Percentiles rank a stretch among this genome's conserved stretches.
These are phyloP conservation scores for Caloboletus firmus DNA, from an alignment of 1,284 basidiomycete species.

Conservation along the genomic window DNA sequence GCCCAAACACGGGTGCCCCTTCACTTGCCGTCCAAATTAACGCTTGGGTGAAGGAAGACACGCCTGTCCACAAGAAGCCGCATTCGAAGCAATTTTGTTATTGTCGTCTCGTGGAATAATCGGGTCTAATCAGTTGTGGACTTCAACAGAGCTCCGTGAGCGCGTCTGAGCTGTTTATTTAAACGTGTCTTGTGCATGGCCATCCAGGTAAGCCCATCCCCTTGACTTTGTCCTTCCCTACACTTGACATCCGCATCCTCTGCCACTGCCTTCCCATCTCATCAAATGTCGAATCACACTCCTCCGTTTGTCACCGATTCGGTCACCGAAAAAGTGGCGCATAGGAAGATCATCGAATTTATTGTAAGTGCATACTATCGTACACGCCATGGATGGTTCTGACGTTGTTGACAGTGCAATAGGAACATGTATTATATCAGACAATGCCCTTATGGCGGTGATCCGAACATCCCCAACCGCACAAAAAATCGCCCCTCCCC, in stretches of 20 bases:
- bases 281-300: not conserved
- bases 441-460: not conserved
- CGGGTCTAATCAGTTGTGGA: not conserved
- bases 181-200: not conserved
- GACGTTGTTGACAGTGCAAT: not conserved
- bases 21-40: too few relatives aligned
- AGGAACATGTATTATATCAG: not conserved
- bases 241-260: not conserved
- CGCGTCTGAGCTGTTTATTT: not conserved
- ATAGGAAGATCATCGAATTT: not conserved
- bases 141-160: not conserved
- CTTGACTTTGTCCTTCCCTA: not conserved
- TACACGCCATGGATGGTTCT: not conserved
- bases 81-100: not conserved
- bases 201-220: not conserved
- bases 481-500: not conserved
- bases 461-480: not conserved
- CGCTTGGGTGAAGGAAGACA: too few relatives aligned
- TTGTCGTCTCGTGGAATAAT: not conserved
- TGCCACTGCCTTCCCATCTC: not conserved
- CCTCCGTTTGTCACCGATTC: not conserved
- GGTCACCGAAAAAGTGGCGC: not conserved
- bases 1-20: too few relatives aligned
- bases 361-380: not conserved
- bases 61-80: not conserved